Evolutionary conservation across 2,329 filamentous ascomycete species (phyloP), one percentile per base, ranked within the genome.

Genomic region (Aspergillus ibericus): DNA sequence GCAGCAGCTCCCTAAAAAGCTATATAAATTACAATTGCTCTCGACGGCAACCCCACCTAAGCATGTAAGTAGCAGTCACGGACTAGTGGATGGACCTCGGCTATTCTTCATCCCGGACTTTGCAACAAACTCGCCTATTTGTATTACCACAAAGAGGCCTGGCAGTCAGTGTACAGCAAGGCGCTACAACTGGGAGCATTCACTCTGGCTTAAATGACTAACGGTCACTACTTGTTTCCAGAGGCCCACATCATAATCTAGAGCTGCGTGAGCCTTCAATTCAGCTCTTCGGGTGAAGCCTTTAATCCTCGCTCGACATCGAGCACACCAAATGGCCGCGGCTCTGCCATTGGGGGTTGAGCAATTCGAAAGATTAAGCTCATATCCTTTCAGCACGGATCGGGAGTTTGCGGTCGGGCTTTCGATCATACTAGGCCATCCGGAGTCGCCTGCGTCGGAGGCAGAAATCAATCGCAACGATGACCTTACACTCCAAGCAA

Each of bases 341-440:
- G 29, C 51, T 3, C 56, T 46, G 27, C 32, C 52, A 12, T 50
- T 57, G 44, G 52, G 62, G 22, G 29, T 36, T 8, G 59, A 62
- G 25, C 48, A 70, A 36, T 79, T 75, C 53, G 64, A 72, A 40
- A 58, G 57, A 47, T 58, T 81, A 20, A 69, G 69, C 9, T 57
- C 68, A 15, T 81, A 81, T 59, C 64, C 72, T 18, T 81, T 80
- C 61, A 55, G 61, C 18, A 57, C 69, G 7, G 80, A 82, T 59
- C 56, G 63, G 1, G 78, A 81, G 60, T 82, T 81, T 62, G 77
- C 75, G 58, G 72, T 72, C 48, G 80, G 80, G n/a, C 73, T 82
- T n/a, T 72, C 75, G 9, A 69, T 76, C 25, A 80, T 82, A 48
- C 72, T 82, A 15, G 74, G 77, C 34, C 77, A 79, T 55, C 70